Percentiles rank a stretch among this genome's conserved stretches.
These are phyloP conservation scores for Mortierella sp. DNA, from an alignment of 371 early-diverging fungal species.

Conservation along the genomic window DNA sequence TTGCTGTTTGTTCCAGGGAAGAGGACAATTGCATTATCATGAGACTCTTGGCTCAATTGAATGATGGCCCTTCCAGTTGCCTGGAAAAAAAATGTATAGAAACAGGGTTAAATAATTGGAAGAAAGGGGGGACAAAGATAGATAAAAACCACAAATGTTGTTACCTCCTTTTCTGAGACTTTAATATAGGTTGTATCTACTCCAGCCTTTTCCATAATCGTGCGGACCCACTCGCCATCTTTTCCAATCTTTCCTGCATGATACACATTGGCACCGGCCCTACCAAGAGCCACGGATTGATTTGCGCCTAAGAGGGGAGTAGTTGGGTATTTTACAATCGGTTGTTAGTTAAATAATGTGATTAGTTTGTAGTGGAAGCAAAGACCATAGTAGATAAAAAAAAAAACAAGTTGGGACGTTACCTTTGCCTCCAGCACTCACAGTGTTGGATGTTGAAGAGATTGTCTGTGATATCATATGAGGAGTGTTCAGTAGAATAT, in stretches of 20 bases:
- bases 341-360: no score
- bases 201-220: conserved; percentile 63
- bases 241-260: conserved; percentile 89
- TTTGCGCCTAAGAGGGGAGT: conserved; percentile 92
- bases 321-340: no score
- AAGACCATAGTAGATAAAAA: no score
- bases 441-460: conserved; percentile 67
- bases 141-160: no score
- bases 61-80: conserved; percentile 91
- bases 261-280: conserved; percentile 77
- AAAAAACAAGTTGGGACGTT: conserved; percentile 2
- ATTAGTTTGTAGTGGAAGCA: no score
- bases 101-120: background rate
- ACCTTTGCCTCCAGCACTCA: conserved; percentile 92
- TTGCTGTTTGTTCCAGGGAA: conserved; percentile 84
- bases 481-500: background rate
- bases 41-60: conserved; percentile 76
- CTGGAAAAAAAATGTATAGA: conserved; percentile 26
- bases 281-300: conserved; percentile 84
- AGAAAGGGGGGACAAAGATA: background rate
- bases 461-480: conserved; percentile 65
- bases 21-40: conserved; percentile 91
- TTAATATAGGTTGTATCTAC: conserved; percentile 66
- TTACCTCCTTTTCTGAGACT: conserved; percentile 56
- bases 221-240: conserved; percentile 86